Base-by-base conservation (phyloP, 2,329 filamentous ascomycete genomes). In the Colletotrichum orbiculare region DNA sequence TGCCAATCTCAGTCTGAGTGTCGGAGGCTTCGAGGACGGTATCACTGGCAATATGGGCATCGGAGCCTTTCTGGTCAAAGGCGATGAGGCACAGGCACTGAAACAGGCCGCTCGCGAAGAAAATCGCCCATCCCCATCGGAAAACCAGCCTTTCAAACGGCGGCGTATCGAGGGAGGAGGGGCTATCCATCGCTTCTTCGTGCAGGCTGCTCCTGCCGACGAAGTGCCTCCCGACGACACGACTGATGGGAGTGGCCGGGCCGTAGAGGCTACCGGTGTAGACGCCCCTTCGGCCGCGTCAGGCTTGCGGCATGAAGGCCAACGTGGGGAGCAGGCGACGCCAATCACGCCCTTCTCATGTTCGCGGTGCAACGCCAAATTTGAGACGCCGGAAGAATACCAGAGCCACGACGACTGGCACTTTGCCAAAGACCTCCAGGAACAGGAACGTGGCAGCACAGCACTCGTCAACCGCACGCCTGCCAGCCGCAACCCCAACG, bases 331-430 rank as follows among this genome's bases (percentile, higher is more conserved):
- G 48, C 25, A 13, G 10, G 70, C 76, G 52, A 76, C 78, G 69
- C 72, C 74, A 71, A 75, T 77, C 68, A 75, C 72, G 42, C 73
- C 78, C 47, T 78, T 82, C 71, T 71, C 76, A 45, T 97, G 93
- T 76, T 74, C 81, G 54, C 87, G 87, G 67, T 97, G 94, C 76
- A 83, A 85, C 64, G 83, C 85, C 71, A 74, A 75, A n/a, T 81
- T 96, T 39, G 81, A 83, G 11, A 80, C 83, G 43, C 73, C 81
- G 34, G 86, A 90, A 60, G 84, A 85, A 70, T 74, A 88, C 50
- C 85, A 89, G 69, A 94, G 92, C 77, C 96, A 99, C 76, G 83
- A 90, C 58, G 96, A 99, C 76, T 98, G 94, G 90, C 96, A 99
- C 78, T 91, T 97, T 78, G 96, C 96, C 49, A 93, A 92, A 78